Percentiles rank a stretch among this genome's conserved stretches.
phyloP scores from a whole-genome alignment of 257 asterid genomes.

The Eustoma russellianum region DNA sequence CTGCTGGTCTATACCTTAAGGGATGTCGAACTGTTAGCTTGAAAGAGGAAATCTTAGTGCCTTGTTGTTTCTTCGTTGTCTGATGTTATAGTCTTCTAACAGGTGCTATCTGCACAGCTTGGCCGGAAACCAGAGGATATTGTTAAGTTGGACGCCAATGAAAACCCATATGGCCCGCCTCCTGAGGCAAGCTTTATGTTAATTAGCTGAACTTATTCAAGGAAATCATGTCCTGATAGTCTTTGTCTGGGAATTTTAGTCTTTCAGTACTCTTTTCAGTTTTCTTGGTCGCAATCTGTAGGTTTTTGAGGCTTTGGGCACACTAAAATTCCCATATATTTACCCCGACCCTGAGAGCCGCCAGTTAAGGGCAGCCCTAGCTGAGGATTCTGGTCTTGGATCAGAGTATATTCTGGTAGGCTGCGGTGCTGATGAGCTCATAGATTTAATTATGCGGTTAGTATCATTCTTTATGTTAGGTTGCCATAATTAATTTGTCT shows the following conservation, averaged over 20 bases:
- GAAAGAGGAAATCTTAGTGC: neutral
- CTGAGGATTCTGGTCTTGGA: constrained; percentile 91
- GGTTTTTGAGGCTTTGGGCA: constrained; percentile 90
- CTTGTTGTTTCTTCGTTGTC: neutral
- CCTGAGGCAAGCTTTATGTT: constrained; percentile 59
- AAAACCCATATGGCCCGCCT: constrained; percentile 98
- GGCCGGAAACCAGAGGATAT: constrained; percentile 97
- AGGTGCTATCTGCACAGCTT: constrained; percentile 88
- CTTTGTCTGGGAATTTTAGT: neutral
- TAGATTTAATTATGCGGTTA: constrained; percentile 94
- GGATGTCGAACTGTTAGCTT: neutral
- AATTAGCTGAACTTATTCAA: neutral
- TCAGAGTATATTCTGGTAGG: constrained; percentile 84
- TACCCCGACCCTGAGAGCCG: constrained; percentile 99
- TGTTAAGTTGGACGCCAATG: constrained; percentile 86
- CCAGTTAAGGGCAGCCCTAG: constrained; percentile 80
- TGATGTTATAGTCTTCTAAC: constrained; percentile 6
- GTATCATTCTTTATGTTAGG: neutral
- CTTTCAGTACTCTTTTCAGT: constrained; percentile 4
- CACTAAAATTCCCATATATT: constrained; percentile 79
- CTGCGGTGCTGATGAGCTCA: constrained; percentile 97
- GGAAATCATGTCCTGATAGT: too few species aligned
- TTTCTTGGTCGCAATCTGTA: constrained; percentile 20
- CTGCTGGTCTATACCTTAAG: too few species aligned
- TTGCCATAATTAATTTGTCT: neutral